A percentile compares a stretch with the other conserved stretches of the same genome.
phyloP scores from a whole-genome alignment of 768 basidiomycete species.

The Pleurotus platypus region DNA sequence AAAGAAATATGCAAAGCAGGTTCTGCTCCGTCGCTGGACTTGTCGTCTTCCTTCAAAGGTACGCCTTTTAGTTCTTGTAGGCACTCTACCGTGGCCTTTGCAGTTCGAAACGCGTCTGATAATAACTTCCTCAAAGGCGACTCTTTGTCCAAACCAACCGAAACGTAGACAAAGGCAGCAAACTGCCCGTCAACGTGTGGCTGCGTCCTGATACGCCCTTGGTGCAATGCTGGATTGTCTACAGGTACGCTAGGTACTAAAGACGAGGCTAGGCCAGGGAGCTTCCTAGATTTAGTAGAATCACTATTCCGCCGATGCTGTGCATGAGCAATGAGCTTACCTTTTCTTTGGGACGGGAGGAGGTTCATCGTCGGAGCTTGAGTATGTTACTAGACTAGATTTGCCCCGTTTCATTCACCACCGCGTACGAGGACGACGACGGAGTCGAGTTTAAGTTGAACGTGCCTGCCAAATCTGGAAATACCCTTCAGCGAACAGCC shows the following conservation, averaged over 20 bases:
- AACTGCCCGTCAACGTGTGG: conserved; percentile 90
- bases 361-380: conserved; percentile 45
- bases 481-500: no score
- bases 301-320: no score
- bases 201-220: conserved; percentile 71
- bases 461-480: no score
- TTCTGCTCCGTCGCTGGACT: conserved; percentile 14
- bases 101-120: conserved; percentile 37
- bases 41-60: conserved; percentile 18
- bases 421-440: not conserved
- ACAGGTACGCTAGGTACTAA: conserved; percentile 46
- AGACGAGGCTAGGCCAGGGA: conserved; percentile 54
- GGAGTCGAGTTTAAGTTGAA: not conserved
- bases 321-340: conserved; percentile 19
- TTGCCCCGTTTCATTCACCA: conserved; percentile 32
- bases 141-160: conserved; percentile 42
- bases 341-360: conserved; percentile 35
- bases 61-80: conserved; percentile 35
- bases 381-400: conserved; percentile 42
- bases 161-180: conserved; percentile 74
- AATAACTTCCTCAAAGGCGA: conserved; percentile 45
- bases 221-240: conserved; percentile 78
- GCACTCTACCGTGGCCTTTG: conserved; percentile 41
- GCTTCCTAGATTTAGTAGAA: conserved; percentile 38
- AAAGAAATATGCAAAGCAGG: conserved; percentile 80